phyloP scores from a whole-genome alignment of 306 rosid species.

The Lagenaria siceraria region DNA sequence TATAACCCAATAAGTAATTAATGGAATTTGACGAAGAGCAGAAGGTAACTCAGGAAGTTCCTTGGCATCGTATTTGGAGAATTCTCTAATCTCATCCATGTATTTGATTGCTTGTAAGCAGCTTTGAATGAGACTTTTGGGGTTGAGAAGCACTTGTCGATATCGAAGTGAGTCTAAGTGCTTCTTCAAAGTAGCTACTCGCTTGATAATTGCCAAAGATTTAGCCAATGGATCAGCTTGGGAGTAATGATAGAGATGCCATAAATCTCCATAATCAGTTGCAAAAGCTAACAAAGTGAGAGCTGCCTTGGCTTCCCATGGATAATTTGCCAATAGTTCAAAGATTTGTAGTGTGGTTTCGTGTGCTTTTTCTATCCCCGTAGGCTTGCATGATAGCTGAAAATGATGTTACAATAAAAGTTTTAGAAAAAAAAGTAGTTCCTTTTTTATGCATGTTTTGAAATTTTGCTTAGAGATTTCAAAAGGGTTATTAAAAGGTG shows the following conservation, averaged over 20 bases:
- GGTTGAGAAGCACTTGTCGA: not conserved
- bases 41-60: not conserved
- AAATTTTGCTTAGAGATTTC: not conserved
- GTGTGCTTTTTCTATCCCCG: not conserved
- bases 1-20: not conserved
- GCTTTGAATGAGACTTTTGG: not conserved
- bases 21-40: not conserved
- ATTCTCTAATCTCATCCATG: not conserved
- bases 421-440: not conserved
- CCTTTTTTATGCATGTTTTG: not conserved
- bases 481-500: not conserved
- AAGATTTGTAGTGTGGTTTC: not conserved
- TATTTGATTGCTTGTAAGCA: not conserved
- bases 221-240: not conserved
- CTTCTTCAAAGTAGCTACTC: not conserved
- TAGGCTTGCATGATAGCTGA: not conserved
- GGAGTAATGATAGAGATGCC: not conserved
- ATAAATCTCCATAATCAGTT: not conserved
- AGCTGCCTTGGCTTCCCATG: constrained; percentile 11
- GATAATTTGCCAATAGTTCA: not conserved
- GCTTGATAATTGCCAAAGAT: not conserved
- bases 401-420: not conserved
- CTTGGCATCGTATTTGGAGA: not conserved
- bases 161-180: not conserved
- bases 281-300: constrained; percentile 1